A percentile compares a stretch with the other conserved stretches of the same genome.
Evolutionary conservation across 345 rosid species (phyloP).

Genomic region (thale cress (Arabidopsis thaliana)): TAIR10.1 NC_003071.7:686001-686500

Average conservation of each 20-base stretch:
- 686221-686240: background rate
- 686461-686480: too few species aligned
- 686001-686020: background rate
- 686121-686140: conserved; percentile 10
- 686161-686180: conserved; percentile 1
- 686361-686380: background rate
- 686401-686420: too few species aligned
- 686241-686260: background rate
- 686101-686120: conserved; percentile 13
- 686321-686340: background rate
- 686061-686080: conserved; percentile 14
- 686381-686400: background rate
- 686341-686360: background rate
- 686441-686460: too few species aligned
- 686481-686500: too few species aligned
- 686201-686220: background rate
- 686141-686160: conserved; percentile 28
- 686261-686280: background rate
- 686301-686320: background rate
- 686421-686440: too few species aligned
- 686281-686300: background rate
- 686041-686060: conserved; percentile 23
- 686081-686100: conserved; percentile 9
- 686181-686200: background rate
- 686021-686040: conserved; percentile 7